Conservation (phyloP, 2,329 filamentous ascomycete genomes). For the Penicillium thymicola region DNA sequence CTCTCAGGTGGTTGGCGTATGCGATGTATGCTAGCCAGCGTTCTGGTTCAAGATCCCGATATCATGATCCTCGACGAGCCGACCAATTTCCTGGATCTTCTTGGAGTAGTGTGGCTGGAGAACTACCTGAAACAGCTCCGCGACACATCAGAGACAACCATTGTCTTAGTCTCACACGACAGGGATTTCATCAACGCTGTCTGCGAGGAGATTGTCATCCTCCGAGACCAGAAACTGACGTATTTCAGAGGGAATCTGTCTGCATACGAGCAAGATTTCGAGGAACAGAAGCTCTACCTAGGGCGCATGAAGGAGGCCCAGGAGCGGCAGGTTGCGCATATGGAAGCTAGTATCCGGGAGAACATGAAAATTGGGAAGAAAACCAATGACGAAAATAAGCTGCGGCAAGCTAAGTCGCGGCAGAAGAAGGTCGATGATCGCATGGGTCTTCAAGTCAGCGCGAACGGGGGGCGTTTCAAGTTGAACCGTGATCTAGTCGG, state of each 20-base stretch:
- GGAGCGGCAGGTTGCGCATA: constrained; percentile 75
- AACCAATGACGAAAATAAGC: constrained; percentile 77
- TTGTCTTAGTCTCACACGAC: constrained; percentile 81
- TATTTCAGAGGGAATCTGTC: constrained; percentile 74
- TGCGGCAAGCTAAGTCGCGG: constrained; percentile 78
- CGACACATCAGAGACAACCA: constrained; percentile 56
- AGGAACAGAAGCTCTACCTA: constrained; percentile 64
- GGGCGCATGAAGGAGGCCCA: constrained; percentile 76
- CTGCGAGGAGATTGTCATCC: constrained; percentile 70
- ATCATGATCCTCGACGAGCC: constrained; percentile 82
- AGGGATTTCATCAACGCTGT: constrained; percentile 74
- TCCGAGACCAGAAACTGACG: constrained; percentile 67
- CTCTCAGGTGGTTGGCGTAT: constrained; percentile 78
- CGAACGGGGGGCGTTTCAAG: constrained; percentile 73
- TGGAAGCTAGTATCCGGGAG: constrained; percentile 71
- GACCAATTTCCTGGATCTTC: constrained; percentile 79
- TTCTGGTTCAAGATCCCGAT: constrained; percentile 69
- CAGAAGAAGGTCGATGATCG: constrained; percentile 82
- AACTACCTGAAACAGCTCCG: constrained; percentile 61
- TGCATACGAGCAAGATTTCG: constrained; percentile 65
- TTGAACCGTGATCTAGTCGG: constrained; percentile 70
- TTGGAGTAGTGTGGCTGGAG: constrained; percentile 83
- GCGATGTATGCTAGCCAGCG: constrained; percentile 62
- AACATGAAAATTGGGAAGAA: constrained; percentile 73
- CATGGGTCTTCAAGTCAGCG: constrained; percentile 71